Percentiles rank a stretch among this genome's conserved stretches.
These are phyloP conservation scores for Blastocystis sp. DNA, from an alignment of 352 stramenopile species.

Conservation along the genomic window DNA sequence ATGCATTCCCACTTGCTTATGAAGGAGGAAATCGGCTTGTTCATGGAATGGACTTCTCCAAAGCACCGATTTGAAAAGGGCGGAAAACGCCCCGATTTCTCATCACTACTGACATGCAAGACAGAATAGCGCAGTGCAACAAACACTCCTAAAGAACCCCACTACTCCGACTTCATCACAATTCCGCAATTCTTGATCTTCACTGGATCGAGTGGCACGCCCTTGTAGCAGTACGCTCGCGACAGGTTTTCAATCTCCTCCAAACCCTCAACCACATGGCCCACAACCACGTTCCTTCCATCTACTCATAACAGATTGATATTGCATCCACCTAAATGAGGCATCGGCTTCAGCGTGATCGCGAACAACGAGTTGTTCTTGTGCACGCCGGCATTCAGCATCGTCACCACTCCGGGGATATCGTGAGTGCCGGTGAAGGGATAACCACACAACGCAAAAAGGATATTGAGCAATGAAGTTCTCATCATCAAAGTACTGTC, in stretches of 20 bases:
- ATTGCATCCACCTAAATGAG: conserved; percentile 32
- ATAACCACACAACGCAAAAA: not conserved
- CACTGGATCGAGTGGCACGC: conserved; percentile 66
- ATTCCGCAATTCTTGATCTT: conserved; percentile 66
- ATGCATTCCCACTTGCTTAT: conserved; percentile 62
- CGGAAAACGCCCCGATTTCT: too few species aligned
- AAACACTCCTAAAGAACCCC: conserved; percentile 42
- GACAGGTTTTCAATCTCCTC: conserved; percentile 41
- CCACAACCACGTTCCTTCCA: conserved; percentile 71
- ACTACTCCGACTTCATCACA: not conserved
- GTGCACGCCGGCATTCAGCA: conserved; percentile 71
- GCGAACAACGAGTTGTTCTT: conserved; percentile 69
- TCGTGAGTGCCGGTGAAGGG: conserved; percentile 65
- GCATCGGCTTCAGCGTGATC: conserved; percentile 60
- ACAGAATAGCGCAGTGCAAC: too few species aligned
- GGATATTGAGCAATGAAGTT: conserved; percentile 74
- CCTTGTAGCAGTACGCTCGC: conserved; percentile 56
- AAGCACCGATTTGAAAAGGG: too few species aligned
- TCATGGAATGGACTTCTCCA: too few species aligned
- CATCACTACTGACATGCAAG: too few species aligned
- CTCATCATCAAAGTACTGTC: conserved; percentile 73
- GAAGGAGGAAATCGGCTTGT: not conserved
- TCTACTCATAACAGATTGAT: conserved; percentile 8
- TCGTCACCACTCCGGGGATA: conserved; percentile 67
- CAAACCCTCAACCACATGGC: conserved; percentile 60